Evolutionary conservation across 139 green algal genomes (phyloP).

Genomic region (Auxenochlorella pyrenoidosa): DNA sequence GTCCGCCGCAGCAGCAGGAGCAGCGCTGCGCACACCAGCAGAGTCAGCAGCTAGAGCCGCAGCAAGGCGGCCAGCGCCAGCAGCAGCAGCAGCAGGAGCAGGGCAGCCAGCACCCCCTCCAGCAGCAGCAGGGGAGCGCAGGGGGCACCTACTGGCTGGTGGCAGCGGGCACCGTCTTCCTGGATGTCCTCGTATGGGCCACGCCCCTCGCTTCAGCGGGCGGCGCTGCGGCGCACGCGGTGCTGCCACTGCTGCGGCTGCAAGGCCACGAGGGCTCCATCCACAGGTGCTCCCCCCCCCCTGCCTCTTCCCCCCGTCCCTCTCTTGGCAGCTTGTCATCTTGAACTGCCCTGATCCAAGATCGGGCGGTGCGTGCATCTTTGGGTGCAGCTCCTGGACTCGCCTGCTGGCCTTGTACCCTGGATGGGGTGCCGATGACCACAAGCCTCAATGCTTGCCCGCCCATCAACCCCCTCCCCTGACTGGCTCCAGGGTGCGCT

Average conservation of each 20-base stretch:
- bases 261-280: conserved; percentile 65
- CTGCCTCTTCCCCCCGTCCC: too few relatives aligned
- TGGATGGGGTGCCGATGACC: too few relatives aligned
- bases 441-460: neutral
- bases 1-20: neutral
- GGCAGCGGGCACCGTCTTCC: conserved; percentile 57
- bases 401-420: too few relatives aligned
- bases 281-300: conserved; percentile 36
- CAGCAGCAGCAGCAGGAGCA: neutral
- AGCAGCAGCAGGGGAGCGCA: too few relatives aligned
- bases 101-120: neutral
- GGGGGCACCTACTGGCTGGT: conserved; percentile 30
- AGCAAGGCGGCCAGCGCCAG: too few relatives aligned
- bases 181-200: conserved; percentile 58
- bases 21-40: neutral
- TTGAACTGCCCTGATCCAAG: too few relatives aligned
- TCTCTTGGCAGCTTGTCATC: too few relatives aligned
- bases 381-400: too few relatives aligned
- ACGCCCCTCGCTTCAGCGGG: neutral
- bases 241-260: conserved; percentile 40
- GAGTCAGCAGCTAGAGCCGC: neutral
- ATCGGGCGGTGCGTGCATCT: too few relatives aligned
- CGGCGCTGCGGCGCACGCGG: neutral
- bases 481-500: conserved; percentile 46
- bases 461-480: neutral